These are phyloP conservation scores for Pseudoneurospora amorphoporcata DNA, from an alignment of 495 filamentous ascomycete species.

Conservation along the genomic window DNA sequence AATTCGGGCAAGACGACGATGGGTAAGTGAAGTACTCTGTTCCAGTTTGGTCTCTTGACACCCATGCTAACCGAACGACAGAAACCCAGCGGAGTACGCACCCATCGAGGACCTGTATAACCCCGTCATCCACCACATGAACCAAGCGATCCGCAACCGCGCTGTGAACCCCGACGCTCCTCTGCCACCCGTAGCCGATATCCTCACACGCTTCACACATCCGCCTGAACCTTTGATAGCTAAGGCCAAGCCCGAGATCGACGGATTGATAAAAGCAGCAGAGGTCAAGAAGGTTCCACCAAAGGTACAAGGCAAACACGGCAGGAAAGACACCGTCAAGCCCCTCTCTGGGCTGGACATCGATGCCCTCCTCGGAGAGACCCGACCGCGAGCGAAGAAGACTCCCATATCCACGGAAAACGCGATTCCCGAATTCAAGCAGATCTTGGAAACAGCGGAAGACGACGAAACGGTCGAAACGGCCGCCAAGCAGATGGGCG, in stretches of 20 bases:
- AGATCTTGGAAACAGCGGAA: slow-evolving; percentile 54
- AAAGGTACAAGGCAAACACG: slow-evolving; percentile 66
- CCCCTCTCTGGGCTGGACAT: slow-evolving; percentile 90
- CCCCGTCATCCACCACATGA: slow-evolving; percentile 85
- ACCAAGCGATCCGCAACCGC: slow-evolving; percentile 71
- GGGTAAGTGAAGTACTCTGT: slow-evolving; percentile 40
- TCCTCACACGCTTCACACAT: slow-evolving; percentile 62
- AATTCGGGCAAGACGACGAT: slow-evolving; percentile 48
- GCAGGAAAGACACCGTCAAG: slow-evolving; percentile 58
- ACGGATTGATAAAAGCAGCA: slow-evolving; percentile 54
- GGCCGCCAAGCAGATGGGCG: slow-evolving; percentile 63
- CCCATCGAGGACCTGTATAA: slow-evolving; percentile 77
- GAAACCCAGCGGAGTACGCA: slow-evolving; percentile 60
- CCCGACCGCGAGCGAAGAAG: slow-evolving; percentile 14
- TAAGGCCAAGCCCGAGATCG: slow-evolving; percentile 45
- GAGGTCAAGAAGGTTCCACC: slow-evolving; percentile 88
- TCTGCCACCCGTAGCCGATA: slow-evolving; percentile 54
- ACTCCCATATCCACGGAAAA: slow-evolving; percentile 65
- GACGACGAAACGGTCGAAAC: slow-evolving; percentile 52
- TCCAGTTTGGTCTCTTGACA: background rate
- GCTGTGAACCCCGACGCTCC: slow-evolving; percentile 64
- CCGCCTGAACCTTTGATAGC: slow-evolving; percentile 58
- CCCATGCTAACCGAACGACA: slow-evolving; percentile 29
- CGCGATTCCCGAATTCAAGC: slow-evolving; percentile 87
- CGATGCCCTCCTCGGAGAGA: slow-evolving; percentile 58